phyloP scores from a whole-genome alignment of 2,329 filamentous ascomycete species.

The Monosporascus sp. region DNA sequence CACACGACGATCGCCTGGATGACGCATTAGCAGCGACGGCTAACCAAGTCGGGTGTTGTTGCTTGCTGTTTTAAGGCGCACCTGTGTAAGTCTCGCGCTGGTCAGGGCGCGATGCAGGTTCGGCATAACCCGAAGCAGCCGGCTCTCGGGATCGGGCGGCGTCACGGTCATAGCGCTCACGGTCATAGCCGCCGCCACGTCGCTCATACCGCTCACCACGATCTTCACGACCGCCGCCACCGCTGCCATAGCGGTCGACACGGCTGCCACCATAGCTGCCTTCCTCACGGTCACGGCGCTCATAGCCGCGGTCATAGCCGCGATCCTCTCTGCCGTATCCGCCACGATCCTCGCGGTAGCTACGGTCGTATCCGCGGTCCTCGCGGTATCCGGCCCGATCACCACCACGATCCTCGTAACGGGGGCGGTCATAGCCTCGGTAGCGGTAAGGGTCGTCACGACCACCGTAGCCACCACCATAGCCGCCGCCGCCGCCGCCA shows the following conservation, averaged over 20 bases:
- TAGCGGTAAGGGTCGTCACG: constrained; percentile 56
- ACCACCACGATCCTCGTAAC: constrained; percentile 34
- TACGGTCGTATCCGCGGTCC: constrained; percentile 36
- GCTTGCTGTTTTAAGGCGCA: constrained; percentile 23
- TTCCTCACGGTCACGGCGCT: constrained; percentile 41
- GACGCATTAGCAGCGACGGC: constrained; percentile 19
- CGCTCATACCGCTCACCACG: constrained; percentile 12
- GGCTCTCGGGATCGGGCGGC: constrained; percentile 34
- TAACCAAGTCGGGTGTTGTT: constrained; percentile 12
- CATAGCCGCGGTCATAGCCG: constrained; percentile 45
- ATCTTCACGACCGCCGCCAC: constrained; percentile 4
- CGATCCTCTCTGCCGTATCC: constrained; percentile 28
- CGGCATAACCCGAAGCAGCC: constrained; percentile 34
- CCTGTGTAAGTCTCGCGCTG: constrained; percentile 38
- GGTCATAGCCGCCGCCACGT: constrained; percentile 22
- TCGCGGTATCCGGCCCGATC: constrained; percentile 38
- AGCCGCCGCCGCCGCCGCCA: constrained; percentile 43
- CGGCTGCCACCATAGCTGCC: constrained; percentile 16
- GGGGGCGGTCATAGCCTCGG: constrained; percentile 38
- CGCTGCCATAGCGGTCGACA: constrained; percentile 23
- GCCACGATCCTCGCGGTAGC: constrained; percentile 33
- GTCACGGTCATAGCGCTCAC: constrained; percentile 40
- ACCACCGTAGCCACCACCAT: constrained; percentile 36
- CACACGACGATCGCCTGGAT: constrained; percentile 17
- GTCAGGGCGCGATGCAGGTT: constrained; percentile 37